A percentile compares a stretch with the other conserved stretches of the same genome.
These are phyloP conservation scores for Eucalyptus urophylla DNA, from an alignment of 345 rosid species.

Conservation along the genomic window DNA sequence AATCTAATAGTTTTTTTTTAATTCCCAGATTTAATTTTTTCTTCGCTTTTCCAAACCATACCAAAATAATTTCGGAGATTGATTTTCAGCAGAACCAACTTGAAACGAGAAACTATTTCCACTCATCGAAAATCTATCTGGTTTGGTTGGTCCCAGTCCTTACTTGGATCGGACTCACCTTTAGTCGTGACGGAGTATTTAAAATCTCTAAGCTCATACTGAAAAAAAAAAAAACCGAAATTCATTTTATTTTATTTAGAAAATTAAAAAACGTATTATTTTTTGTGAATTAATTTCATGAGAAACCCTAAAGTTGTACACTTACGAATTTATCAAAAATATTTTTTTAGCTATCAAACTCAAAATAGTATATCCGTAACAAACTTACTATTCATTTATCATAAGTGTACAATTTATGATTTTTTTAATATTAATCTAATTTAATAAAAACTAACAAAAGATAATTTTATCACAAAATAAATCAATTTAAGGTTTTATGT, in stretches of 20 bases:
- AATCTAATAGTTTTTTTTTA: background rate
- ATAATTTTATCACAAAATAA: no score
- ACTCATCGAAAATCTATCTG: background rate
- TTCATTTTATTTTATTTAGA: background rate
- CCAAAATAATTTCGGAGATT: background rate
- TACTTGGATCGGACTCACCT: background rate
- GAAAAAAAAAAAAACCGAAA: background rate
- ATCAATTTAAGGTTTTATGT: no score
- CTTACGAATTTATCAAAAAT: no score
- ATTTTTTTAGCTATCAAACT: no score
- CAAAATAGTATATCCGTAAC: fast-evolving
- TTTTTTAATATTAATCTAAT: no score
- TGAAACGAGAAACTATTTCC: background rate
- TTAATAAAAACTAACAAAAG: fast-evolving
- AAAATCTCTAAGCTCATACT: background rate
- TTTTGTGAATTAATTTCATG: no score
- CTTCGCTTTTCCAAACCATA: background rate
- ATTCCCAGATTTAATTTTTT: background rate
- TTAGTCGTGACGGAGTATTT: background rate
- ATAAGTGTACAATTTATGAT: no score
- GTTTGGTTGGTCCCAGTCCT: background rate
- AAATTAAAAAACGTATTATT: no score
- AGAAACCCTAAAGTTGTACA: no score
- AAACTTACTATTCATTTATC: no score
- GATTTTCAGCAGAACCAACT: background rate